Evolutionary conservation across 2,329 filamentous ascomycete genomes (phyloP).

Genomic region (Reticulascus tulasneorum): DNA sequence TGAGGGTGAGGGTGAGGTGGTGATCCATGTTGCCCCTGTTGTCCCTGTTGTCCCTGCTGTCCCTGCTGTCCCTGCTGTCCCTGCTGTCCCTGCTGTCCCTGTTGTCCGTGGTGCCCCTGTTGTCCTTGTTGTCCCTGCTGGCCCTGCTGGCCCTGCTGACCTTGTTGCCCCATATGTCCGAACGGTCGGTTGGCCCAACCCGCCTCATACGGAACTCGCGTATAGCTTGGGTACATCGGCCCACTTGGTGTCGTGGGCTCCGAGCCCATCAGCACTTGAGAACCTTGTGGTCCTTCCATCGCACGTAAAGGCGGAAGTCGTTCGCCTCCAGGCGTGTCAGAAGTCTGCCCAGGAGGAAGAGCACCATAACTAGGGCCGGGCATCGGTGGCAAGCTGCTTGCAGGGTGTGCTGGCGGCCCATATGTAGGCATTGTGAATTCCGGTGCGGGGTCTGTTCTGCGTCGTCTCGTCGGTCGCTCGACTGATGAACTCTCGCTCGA

Average conservation of each 20-base stretch:
- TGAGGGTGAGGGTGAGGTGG: too few relatives aligned
- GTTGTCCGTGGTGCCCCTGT: constrained; percentile 7
- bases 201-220: constrained; percentile 13
- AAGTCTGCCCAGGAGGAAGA: constrained; percentile 31
- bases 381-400: constrained; percentile 37
- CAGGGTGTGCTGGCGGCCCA: constrained; percentile 27
- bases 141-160: constrained; percentile 3
- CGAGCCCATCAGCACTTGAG: neutral
- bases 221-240: constrained; percentile 11
- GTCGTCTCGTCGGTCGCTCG: constrained; percentile 43
- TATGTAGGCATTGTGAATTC: constrained; percentile 38
- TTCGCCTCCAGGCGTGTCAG: constrained; percentile 33
- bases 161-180: constrained; percentile 1
- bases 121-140: constrained; percentile 2
- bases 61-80: too few relatives aligned
- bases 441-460: constrained; percentile 43
- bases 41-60: too few relatives aligned
- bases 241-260: constrained; percentile 6
- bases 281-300: constrained; percentile 33
- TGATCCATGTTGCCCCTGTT: too few relatives aligned
- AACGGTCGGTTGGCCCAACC: constrained; percentile 8
- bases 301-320: constrained; percentile 44
- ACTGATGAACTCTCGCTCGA: constrained; percentile 37
- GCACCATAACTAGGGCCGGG: constrained; percentile 31
- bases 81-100: constrained; percentile 7